Base-by-base conservation (phyloP, 2,329 filamentous ascomycete genomes). In the Leptosphaerulina australis region DNA sequence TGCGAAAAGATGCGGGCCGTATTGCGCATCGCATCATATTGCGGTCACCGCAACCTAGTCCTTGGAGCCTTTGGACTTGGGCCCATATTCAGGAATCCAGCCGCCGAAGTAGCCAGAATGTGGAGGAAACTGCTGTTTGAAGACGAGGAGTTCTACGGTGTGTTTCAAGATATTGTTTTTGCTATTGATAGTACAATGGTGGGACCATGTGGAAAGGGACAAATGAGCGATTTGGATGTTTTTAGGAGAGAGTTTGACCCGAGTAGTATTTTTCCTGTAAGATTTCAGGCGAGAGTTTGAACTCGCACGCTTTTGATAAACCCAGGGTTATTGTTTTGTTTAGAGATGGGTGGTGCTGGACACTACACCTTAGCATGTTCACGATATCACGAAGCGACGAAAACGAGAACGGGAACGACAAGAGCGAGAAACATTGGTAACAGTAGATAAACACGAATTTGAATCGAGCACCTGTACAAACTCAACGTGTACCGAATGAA, bases 1-100 rank as follows among this genome's bases (percentile, higher is more conserved):
- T 81, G 80, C 62, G 85, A 88, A 62, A 90, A 91, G 73, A 86
- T 91, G 70, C 83, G 84, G 17, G 83, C 84, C 1, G 85, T 87
- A 2, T 80, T 91, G 14, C 81, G 85, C 36, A 89, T 91, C 55
- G 88, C 87, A 56, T 82, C 67, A 10, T 70, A 71, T 30, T 73
- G 69, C 44, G 68, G 70, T 17, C 68, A 73, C 58, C 59, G 58
- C 33, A 74, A 73, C 50, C 58, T 78, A 24, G 76, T 75, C 53
- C 58, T 77, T 35, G 75, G 75, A 21, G 71, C 74, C 9, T 78
- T 77, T 55, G 76, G 76, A 5, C 68, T 76, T 15, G 76, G 76
- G 1, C 74, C 73, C 3, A 71, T 75, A 18, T 78, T 77, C 60
- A 69, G 73, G 34, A 78, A 78, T 48, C 76, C 76, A n/a, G 67